Evolutionary conservation across 768 basidiomycete genomes (phyloP), one percentile per base, ranked within the genome.

Genomic region (Kockovaella imperatae): DNA sequence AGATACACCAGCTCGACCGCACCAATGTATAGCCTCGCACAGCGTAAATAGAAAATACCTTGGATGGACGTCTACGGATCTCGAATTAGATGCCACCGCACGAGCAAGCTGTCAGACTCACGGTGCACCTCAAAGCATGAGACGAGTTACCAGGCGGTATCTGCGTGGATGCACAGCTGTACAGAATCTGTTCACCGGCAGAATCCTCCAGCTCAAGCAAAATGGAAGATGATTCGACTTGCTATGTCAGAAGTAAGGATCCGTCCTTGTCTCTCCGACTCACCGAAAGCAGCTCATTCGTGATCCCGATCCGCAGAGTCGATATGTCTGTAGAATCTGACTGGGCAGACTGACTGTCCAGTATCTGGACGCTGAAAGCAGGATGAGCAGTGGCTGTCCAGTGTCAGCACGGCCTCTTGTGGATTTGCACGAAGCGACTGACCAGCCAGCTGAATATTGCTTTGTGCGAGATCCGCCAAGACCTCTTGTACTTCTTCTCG

Each of bases 201-300:
- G 6, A 13, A 28, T 42, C 40, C 7, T 20, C 24, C 13, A 47
- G 26, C n/a, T 26, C 15, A 24, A 24, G 45, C 34, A 10, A 32
- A 31, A 20, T 45, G 30, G 40, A 13, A 13, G 29, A 31, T 24
- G 17, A 30, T 30, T 15, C 11, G 14, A 17, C 13, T 6, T n/a
- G 14, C 7, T 30, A 18, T 17, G n/a, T 35, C 20, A 40, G 24
- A 45, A 8, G n/a, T n/a, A n/a, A n/a, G n/a, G n/a, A n/a, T n/a
- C n/a, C n/a, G n/a, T n/a, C n/a, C n/a, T n/a, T n/a, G n/a, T n/a
- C n/a, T n/a, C n/a, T n/a, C n/a, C n/a, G 20, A 73, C 83, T 68
- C 67, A 91, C 90, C 57, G 86, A 86, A 26, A 86, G 83, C 20
- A 93, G 67, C 31, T 71, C 70, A 61, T 88, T 96, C 26, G 71